Evolutionary conservation across 768 basidiomycete genomes (phyloP).

Genomic region (Leucocoprinus sp.): DNA sequence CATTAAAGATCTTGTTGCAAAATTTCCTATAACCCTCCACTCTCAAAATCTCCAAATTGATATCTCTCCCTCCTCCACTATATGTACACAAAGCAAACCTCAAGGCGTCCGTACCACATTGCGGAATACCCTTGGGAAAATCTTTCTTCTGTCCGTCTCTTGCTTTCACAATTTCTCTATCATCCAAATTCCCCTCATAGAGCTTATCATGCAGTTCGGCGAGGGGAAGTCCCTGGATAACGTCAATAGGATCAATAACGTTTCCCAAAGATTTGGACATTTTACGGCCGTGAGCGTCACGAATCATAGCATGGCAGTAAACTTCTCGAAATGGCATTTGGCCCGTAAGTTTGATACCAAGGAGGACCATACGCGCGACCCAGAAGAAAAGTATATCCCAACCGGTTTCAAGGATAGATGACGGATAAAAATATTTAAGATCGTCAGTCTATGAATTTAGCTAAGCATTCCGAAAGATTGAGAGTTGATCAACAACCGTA

Average conservation of each 20-base stretch:
- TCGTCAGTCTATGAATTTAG: constrained; percentile 55
- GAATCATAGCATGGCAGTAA: constrained; percentile 96
- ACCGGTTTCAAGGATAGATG: constrained; percentile 90
- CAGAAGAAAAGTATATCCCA: constrained; percentile 99
- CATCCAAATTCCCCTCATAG: constrained; percentile 85
- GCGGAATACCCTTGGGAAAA: constrained; percentile 97
- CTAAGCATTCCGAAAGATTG: constrained; percentile 8
- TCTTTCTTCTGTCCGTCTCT: constrained; percentile 96
- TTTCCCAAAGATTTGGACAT: constrained; percentile 99
- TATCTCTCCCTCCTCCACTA: constrained; percentile 88
- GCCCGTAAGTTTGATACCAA: constrained; percentile 84
- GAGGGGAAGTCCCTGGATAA: constrained; percentile 78
- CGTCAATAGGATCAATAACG: constrained; percentile 94
- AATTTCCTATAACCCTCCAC: constrained; percentile 99
- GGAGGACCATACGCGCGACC: constrained; percentile 97
- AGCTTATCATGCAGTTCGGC: constrained; percentile 81
- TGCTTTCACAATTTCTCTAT: constrained; percentile 87
- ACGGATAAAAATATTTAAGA: constrained; percentile 75
- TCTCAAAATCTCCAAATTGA: constrained; percentile 91
- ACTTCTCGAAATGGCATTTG: constrained; percentile 94
- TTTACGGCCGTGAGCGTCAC: constrained; percentile 96
- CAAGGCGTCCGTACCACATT: constrained; percentile 96
- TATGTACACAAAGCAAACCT: constrained; percentile 94
- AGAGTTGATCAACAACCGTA: constrained; percentile 17
- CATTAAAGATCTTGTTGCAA: constrained; percentile 99